Percentiles rank a stretch among this genome's conserved stretches.
These are phyloP conservation scores for Hansenula lynferdii DNA, from an alignment of 1,139 yeast genomes.

Conservation along the genomic window DNA sequence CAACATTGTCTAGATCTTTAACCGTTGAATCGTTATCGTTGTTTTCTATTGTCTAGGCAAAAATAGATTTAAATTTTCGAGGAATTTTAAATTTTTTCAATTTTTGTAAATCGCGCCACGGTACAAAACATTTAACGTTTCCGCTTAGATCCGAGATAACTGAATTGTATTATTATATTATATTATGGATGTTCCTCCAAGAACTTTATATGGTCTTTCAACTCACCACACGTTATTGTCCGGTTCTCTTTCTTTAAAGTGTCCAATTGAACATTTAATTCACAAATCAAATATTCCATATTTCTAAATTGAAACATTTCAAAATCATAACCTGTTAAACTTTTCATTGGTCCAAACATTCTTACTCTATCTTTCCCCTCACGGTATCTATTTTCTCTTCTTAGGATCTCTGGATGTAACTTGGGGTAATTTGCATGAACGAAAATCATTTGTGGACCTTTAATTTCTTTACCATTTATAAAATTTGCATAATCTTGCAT, in stretches of 20 bases:
- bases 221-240: neutral
- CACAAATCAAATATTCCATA: neutral
- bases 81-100: too few species aligned
- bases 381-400: neutral
- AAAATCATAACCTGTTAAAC: neutral
- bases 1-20: too few species aligned
- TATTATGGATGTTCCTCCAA: neutral
- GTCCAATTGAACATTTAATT: neutral
- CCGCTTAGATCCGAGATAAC: too few species aligned
- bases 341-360: neutral
- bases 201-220: neutral
- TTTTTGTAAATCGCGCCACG: too few species aligned
- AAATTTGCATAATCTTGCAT: constrained; percentile 37
- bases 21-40: too few species aligned
- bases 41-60: too few species aligned
- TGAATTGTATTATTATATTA: too few species aligned
- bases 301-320: neutral
- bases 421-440: constrained; percentile 60
- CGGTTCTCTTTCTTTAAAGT: neutral
- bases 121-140: too few species aligned
- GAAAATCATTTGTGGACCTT: constrained; percentile 38
- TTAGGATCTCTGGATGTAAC: constrained; percentile 45
- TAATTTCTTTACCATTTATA: constrained; percentile 15
- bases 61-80: too few species aligned
- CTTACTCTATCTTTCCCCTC: neutral